Percentiles rank a stretch among this genome's conserved stretches.
Conservation (phyloP, 345 rosid species). For the Bruguiera gymnorhiza region DNA sequence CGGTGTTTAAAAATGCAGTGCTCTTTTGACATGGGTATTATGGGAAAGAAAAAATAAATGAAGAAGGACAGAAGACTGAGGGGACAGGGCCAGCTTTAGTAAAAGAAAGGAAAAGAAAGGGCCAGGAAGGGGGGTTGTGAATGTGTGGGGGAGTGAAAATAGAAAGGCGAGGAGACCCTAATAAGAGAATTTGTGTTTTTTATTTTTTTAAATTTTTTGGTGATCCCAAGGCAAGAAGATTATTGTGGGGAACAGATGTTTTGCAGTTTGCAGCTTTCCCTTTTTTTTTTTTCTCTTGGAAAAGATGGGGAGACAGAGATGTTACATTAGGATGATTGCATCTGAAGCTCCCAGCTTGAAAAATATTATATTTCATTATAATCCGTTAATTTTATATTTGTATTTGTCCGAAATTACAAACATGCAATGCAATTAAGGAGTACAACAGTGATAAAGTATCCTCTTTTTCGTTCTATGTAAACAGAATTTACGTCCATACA, state of each 20-base stretch:
- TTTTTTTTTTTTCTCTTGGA: slow-evolving; percentile 9
- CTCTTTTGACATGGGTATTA: slow-evolving; percentile 12
- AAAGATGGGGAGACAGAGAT: not conserved
- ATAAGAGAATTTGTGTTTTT: not conserved
- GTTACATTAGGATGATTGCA: not conserved
- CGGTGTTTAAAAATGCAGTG: not conserved
- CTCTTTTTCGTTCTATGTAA: no score
- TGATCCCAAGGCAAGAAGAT: slow-evolving; percentile 42
- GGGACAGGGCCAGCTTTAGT: slow-evolving; percentile 30
- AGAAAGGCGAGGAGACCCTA: slow-evolving; percentile 18
- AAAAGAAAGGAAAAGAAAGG: slow-evolving; percentile 14
- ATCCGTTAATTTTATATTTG: no score
- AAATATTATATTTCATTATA: no score
- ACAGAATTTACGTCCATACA: no score
- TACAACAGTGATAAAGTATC: no score
- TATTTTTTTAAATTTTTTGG: slow-evolving; percentile 15
- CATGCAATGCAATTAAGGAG: no score
- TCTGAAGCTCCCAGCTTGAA: not conserved
- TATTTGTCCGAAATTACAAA: no score
- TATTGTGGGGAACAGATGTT: slow-evolving; percentile 3
- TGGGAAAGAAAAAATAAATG: not conserved
- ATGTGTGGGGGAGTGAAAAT: slow-evolving; percentile 11
- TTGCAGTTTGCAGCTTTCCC: slow-evolving; percentile 23
- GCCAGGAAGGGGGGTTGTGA: not conserved
- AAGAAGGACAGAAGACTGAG: not conserved